Conservation (phyloP, 805 yeast species). For the Wickerhamia fluorescens region DNA sequence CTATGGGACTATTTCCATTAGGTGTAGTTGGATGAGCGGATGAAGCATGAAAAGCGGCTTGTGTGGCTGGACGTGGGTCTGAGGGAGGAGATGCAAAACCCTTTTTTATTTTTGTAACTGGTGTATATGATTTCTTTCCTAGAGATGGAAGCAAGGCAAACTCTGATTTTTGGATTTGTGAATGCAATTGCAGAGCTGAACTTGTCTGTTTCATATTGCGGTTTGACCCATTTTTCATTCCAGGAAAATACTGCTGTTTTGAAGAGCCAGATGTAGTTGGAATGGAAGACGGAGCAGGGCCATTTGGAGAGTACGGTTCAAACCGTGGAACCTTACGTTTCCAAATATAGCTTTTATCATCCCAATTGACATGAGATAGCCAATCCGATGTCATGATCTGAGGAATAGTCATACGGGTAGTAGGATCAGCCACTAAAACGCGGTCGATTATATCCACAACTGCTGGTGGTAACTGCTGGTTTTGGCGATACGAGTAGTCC, state of each 20-base stretch:
- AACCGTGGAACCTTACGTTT: conserved; percentile 19
- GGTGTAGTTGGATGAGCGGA: no score
- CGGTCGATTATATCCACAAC: conserved; percentile 25
- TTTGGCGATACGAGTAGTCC: conserved; percentile 48
- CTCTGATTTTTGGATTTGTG: conserved; percentile 30
- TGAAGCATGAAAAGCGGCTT: no score
- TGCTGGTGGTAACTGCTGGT: conserved; percentile 20
- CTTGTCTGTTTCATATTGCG: conserved; percentile 30
- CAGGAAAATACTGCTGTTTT: conserved; percentile 10
- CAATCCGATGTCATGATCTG: conserved; percentile 28
- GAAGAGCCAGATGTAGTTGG: not conserved
- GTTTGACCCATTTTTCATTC: conserved; percentile 28
- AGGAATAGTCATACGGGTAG: conserved; percentile 22
- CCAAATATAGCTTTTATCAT: conserved; percentile 35
- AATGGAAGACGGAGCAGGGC: conserved; percentile 1
- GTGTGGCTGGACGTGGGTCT: no score
- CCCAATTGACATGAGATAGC: conserved; percentile 36
- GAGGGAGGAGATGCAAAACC: no score
- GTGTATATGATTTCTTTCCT: conserved; percentile 1
- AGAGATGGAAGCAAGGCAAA: conserved; percentile 6
- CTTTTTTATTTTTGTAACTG: conserved; percentile 6
- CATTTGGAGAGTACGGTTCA: conserved; percentile 13
- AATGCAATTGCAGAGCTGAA: conserved; percentile 33
- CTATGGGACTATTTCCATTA: no score
- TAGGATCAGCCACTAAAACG: conserved; percentile 27